Evolutionary conservation across 2,329 filamentous ascomycete genomes (phyloP).

Genomic region (Elsinoe fawcettii): DNA sequence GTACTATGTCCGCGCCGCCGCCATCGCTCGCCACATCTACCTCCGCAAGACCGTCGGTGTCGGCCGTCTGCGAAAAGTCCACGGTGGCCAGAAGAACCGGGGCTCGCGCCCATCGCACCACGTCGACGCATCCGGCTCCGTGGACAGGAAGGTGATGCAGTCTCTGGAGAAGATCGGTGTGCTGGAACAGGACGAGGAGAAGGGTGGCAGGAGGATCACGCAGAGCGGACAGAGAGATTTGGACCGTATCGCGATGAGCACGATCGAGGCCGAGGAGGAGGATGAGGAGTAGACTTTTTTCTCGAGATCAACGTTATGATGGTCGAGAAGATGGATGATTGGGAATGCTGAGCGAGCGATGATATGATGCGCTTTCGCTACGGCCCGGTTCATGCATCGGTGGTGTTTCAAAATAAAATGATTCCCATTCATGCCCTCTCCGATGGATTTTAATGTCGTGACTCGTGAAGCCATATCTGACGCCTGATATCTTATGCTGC

Average conservation of each 20-base stretch:
- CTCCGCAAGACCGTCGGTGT: constrained; percentile 99
- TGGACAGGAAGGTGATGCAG: constrained; percentile 97
- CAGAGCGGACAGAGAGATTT: constrained; percentile 98
- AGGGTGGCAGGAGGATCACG: constrained; percentile 96
- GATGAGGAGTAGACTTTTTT: constrained; percentile 28
- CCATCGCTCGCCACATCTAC: constrained; percentile 97
- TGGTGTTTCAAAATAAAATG: constrained; percentile 10
- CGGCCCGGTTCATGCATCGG: constrained; percentile 10
- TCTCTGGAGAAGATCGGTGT: constrained; percentile 99
- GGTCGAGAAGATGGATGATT: not conserved
- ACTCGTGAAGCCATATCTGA: not conserved
- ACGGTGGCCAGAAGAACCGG: constrained; percentile 89
- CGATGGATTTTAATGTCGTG: not conserved
- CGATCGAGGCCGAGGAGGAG: constrained; percentile 44
- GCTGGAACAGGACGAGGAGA: constrained; percentile 94
- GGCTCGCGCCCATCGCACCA: constrained; percentile 86
- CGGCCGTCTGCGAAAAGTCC: constrained; percentile 90
- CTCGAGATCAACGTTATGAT: not conserved
- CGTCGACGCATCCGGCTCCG: constrained; percentile 87
- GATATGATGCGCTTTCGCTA: not conserved
- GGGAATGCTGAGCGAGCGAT: not conserved
- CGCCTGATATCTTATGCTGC: not conserved
- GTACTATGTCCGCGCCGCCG: constrained; percentile 79
- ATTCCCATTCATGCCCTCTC: not conserved
- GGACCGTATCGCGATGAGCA: constrained; percentile 60